Evolutionary conservation across 2,329 filamentous ascomycete species (phyloP), one percentile per base, ranked within the genome.

Genomic region (Xylaria sp.): DNA sequence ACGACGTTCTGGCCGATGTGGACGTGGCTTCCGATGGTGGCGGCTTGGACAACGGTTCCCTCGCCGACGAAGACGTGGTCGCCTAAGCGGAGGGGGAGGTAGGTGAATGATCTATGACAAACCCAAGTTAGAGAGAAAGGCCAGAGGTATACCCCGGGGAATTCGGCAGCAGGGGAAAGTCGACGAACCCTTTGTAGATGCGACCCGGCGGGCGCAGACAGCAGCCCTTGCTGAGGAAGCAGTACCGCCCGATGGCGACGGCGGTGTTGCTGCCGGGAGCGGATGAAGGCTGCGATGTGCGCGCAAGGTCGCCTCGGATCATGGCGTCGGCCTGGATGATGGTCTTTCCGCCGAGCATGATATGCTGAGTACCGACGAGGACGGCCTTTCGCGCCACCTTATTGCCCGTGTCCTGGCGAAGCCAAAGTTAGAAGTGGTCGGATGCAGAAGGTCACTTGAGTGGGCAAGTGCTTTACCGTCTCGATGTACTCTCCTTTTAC

Each of bases 311-410:
- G 54, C 95, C 96, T 57, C 96, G 91, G 78, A 99, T 94, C 81
- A 96, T 94, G 75, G 94, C 95, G 78, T 97, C 94, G 71, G 94
- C 92, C 86, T 97, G 94, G 78, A 99, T 97, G 71, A 98, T 94
- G 0, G 94, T 97, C 82, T 94, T 97, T 72, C 96, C 96, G 75
- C 94, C 96, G 1, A 99, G 91, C 82, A 97, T 97, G 82, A 99
- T 98, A 83, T 98, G 97, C 75, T 97, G 94, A 25, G 95, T 98
- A 76, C 96, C 96, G 77, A 97, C 92, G 75, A 99, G 93, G 79
- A 92, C 91, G 71, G 94, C 93, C 75, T 94, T 94, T 74, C 96
- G 93, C 48, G 94, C 95, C 77, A 99, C 96, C 84, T 98, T 98
- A 88, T 99, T 99, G 74, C 96, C 96, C 2, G 94, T 97, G 83